These are phyloP conservation scores for Astrothelium macrocarpum DNA, from an alignment of 495 filamentous ascomycete species.

Conservation along the genomic window DNA sequence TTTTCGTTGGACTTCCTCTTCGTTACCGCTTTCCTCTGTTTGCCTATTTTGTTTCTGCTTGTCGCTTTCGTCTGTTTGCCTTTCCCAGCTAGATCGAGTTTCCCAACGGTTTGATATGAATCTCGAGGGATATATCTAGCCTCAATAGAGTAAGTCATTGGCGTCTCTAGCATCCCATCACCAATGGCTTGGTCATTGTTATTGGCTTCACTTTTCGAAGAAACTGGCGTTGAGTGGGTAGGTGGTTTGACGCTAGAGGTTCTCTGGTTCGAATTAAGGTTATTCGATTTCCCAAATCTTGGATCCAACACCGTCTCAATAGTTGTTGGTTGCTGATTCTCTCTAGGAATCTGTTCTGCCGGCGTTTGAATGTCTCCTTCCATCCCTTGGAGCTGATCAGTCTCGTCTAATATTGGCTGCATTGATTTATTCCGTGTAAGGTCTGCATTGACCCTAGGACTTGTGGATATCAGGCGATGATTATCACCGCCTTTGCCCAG, in stretches of 20 bases:
- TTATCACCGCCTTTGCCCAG: not conserved
- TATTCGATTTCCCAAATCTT: not conserved
- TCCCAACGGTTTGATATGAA: not conserved
- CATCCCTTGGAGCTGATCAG: too few species aligned
- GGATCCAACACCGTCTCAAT: not conserved
- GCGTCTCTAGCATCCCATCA: not conserved
- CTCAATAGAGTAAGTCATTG: not conserved
- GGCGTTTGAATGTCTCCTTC: not conserved
- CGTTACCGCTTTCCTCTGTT: too few species aligned
- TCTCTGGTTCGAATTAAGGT: not conserved
- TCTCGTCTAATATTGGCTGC: too few species aligned
- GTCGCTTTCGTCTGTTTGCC: not conserved
- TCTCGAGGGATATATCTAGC: not conserved
- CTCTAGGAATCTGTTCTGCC: not conserved
- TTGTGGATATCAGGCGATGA: not conserved
- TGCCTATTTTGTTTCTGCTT: too few species aligned
- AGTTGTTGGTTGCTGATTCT: not conserved
- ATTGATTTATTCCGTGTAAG: too few species aligned
- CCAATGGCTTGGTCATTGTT: not conserved
- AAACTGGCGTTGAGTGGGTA: not conserved
- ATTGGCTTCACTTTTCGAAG: not conserved
- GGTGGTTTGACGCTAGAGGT: not conserved
- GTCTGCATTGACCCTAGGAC: not conserved
- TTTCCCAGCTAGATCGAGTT: not conserved
- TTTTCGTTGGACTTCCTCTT: not conserved